Conservation (phyloP, 1,284 basidiomycete species). For the Jaminaea rosea region DNA sequence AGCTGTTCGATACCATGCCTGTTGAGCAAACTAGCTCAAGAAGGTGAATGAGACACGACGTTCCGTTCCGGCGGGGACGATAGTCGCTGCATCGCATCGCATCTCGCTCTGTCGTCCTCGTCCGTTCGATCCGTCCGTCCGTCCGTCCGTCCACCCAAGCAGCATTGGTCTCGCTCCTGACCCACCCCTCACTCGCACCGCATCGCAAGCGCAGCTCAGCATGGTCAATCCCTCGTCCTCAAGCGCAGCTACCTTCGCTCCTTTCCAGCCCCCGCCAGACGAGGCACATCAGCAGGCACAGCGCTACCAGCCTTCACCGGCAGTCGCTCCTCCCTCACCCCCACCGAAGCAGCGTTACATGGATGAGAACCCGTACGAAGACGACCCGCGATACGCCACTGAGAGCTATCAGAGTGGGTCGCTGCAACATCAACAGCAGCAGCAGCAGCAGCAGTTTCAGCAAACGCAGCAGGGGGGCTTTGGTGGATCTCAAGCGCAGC, state of each 20-base stretch:
- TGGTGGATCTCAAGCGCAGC: neutral
- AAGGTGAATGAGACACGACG: no score
- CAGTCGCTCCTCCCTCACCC: neutral
- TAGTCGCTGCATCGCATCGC: no score
- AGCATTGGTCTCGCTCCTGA: no score
- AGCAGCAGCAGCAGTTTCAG: neutral
- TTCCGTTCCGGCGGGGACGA: no score
- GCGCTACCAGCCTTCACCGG: neutral
- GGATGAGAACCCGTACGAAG: conserved; percentile 13
- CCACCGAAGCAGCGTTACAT: neutral
- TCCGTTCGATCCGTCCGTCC: no score
- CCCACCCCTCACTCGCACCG: no score
- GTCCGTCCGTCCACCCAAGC: no score
- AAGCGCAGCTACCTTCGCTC: conserved; percentile 6
- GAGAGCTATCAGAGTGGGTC: conserved; percentile 27
- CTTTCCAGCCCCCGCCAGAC: conserved; percentile 8
- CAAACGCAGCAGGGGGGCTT: neutral
- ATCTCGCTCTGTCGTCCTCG: no score
- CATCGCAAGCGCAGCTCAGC: no score
- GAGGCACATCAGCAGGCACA: conserved; percentile 1
- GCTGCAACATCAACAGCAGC: conserved; percentile 4
- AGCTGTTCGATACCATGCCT: no score
- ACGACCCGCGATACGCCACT: conserved; percentile 32
- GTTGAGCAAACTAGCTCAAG: no score
- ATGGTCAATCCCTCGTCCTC: no score